Evolutionary conservation across 306 rosid genomes (phyloP), one percentile per base, ranked within the genome.

Genomic region (Quercus robur): DNA sequence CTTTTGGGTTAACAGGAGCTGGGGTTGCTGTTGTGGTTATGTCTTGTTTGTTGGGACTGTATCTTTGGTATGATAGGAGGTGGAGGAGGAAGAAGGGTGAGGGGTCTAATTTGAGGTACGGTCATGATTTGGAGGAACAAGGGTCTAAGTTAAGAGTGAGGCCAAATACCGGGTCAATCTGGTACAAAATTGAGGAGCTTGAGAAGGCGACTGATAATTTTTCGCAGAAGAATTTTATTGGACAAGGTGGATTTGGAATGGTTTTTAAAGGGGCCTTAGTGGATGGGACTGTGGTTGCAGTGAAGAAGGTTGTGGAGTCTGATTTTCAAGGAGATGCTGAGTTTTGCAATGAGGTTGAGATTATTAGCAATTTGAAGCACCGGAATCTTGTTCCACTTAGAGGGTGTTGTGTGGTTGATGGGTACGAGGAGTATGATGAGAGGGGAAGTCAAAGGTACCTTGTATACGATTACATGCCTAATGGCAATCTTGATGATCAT

Each of bases 291-390:
- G 82, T 81, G n/a, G 96, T 95, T 67, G 99, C 97, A 1, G 97
- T 95, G 17, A 95, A 95, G 85, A 83, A 83, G 64, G 75, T 93
- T 30, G 75, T 93, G 31, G 99, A 95, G 76, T 91, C 98, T 46
- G 99, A 93, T 85, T 85, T 91, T 80, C 93, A 93, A 84, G 97
- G 98, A 75, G 85, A 91, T 87, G 86, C 72, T 5, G 98, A 93
- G 80, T 95, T 95, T 77, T 91, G 97, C 76, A 93, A 95, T 75
- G 99, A 95, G 83, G 99, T 95, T 76, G 97, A 95, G 88, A 95
- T 95, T 51, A 95, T 93, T 54, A 93, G 98, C 89, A 91, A 91
- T 75, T 79, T 95, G 82, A 91, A 91, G 90, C 98, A 95, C 83
- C 85, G 98, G 28, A 91, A 95, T 85, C 88, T 95, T 59, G 95